phyloP scores from a whole-genome alignment of 768 basidiomycete genomes.

The Mycena capillaripes region DNA sequence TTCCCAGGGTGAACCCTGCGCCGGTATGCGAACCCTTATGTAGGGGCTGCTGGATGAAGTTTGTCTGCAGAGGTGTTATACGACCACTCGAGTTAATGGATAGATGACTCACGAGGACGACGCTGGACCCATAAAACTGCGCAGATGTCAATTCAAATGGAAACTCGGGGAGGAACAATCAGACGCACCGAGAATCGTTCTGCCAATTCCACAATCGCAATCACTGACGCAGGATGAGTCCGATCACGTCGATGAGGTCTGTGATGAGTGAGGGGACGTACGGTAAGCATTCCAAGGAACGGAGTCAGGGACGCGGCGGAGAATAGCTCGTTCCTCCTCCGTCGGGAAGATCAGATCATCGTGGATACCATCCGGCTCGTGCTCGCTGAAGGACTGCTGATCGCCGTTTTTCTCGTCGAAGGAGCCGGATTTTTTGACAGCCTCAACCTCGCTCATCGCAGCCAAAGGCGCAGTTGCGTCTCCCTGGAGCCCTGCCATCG shows the following conservation, averaged over 20 bases:
- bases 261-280: slow-evolving; percentile 57
- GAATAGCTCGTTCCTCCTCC: slow-evolving; percentile 69
- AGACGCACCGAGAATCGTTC: slow-evolving; percentile 78
- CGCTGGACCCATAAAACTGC: slow-evolving; percentile 33
- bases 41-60: slow-evolving; percentile 82
- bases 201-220: slow-evolving; percentile 76
- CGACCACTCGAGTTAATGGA: not conserved
- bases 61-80: slow-evolving; percentile 59
- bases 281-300: slow-evolving; percentile 73
- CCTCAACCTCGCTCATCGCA: not conserved
- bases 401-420: not conserved
- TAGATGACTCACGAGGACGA: slow-evolving; percentile 49
- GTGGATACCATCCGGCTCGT: slow-evolving; percentile 46
- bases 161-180: slow-evolving; percentile 34
- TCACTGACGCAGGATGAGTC: slow-evolving; percentile 71
- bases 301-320: slow-evolving; percentile 73
- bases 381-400: not conserved
- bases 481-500: not conserved
- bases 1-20: slow-evolving; percentile 68
- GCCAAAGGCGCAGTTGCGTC: not conserved
- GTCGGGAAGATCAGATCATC: slow-evolving; percentile 76
- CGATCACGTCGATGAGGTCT: slow-evolving; percentile 70
- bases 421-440: not conserved
- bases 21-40: slow-evolving; percentile 77
- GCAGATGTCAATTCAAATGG: too few relatives aligned